Conservation (phyloP, 1,284 basidiomycete species). For the Boletus holoroseus region DNA sequence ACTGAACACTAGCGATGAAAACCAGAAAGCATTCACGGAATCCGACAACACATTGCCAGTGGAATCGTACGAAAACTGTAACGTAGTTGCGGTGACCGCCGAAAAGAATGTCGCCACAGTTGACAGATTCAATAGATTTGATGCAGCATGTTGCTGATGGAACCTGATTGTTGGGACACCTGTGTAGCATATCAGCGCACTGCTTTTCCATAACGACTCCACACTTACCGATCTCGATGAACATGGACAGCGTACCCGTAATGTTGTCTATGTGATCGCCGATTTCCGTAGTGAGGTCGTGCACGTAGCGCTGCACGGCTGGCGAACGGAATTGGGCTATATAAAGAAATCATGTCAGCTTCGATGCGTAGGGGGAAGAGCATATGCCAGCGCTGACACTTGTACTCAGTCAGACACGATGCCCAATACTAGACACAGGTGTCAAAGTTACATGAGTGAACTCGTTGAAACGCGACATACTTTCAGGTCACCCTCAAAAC, state of each 20-base stretch:
- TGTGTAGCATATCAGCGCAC: conserved; percentile 30
- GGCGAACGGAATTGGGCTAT: conserved; percentile 49
- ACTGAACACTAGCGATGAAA: conserved; percentile 56
- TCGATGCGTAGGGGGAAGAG: not conserved
- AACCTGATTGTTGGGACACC: conserved; percentile 59
- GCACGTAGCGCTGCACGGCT: conserved; percentile 51
- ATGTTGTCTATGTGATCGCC: conserved; percentile 53
- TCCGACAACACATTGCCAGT: conserved; percentile 32
- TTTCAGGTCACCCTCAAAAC: conserved; percentile 50
- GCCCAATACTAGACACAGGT: conserved; percentile 30
- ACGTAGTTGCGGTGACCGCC: conserved; percentile 52
- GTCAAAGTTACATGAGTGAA: conserved; percentile 13
- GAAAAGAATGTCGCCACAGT: conserved; percentile 59
- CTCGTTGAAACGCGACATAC: conserved; percentile 25
- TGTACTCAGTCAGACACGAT: conserved; percentile 33
- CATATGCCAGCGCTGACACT: conserved; percentile 24
- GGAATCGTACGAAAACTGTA: conserved; percentile 45
- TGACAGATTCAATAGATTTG: conserved; percentile 49
- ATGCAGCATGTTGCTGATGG: conserved; percentile 51
- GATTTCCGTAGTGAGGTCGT: conserved; percentile 49
- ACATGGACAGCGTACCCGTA: conserved; percentile 44
- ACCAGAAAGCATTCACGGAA: conserved; percentile 56
- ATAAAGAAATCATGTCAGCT: conserved; percentile 16
- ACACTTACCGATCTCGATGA: conserved; percentile 50
- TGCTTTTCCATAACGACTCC: conserved; percentile 16